A percentile compares a stretch with the other conserved stretches of the same genome.
phyloP scores from a whole-genome alignment of 2,329 filamentous ascomycete genomes.

The Diaporthe vaccinii region DNA sequence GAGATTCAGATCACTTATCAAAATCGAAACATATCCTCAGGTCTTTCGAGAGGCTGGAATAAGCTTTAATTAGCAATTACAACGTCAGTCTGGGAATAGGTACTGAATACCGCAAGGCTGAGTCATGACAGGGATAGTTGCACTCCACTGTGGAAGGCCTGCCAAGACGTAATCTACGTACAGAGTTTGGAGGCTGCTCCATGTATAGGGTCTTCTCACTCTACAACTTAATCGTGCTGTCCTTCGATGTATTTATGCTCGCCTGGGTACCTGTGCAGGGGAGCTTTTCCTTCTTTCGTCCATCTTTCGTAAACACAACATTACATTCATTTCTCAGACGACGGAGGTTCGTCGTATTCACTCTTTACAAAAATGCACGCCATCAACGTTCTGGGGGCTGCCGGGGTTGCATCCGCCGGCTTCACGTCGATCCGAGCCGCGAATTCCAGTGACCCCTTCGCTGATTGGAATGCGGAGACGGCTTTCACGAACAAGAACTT shows the following conservation, averaged over 20 bases:
- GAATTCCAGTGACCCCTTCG: not conserved
- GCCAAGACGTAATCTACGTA: constrained; percentile 2
- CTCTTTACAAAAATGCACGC: constrained; percentile 1
- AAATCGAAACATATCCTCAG: no score
- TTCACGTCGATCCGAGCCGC: not conserved
- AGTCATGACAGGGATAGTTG: not conserved
- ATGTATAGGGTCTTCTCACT: not conserved
- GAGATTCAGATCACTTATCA: not conserved
- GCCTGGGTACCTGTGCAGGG: not conserved
- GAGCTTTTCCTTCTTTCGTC: not conserved
- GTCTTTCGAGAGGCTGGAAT: not conserved
- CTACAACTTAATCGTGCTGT: not conserved
- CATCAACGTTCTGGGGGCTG: not conserved
- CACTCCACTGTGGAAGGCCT: not conserved
- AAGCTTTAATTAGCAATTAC: constrained; percentile 12
- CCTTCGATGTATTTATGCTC: constrained; percentile 3
- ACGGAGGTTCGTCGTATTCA: constrained; percentile 1
- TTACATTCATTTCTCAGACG: not conserved
- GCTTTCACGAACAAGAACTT: not conserved
- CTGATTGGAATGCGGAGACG: not conserved
- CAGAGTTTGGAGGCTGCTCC: not conserved
- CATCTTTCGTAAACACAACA: not conserved
- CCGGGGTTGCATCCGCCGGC: not conserved
- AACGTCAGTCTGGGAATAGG: not conserved
- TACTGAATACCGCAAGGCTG: not conserved